Evolutionary conservation across 108 stramenopile species (phyloP).

Genomic region (Parmales sp.): DNA sequence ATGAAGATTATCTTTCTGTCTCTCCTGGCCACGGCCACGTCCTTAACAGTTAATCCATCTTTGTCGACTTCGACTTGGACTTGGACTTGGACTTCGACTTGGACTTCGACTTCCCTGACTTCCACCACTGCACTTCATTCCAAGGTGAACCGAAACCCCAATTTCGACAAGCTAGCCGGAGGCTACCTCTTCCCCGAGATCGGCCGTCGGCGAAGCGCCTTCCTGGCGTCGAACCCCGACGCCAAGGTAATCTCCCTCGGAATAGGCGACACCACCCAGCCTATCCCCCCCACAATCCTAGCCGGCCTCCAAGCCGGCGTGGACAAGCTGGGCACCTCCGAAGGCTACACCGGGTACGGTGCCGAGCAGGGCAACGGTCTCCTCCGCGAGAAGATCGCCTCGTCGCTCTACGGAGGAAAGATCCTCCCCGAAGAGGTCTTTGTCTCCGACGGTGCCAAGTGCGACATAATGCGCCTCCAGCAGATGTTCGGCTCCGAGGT

Average conservation of each 20-base stretch:
- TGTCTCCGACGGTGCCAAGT: constrained; percentile 95
- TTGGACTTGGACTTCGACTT: too few species aligned
- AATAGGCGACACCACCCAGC: constrained; percentile 95
- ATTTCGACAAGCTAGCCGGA: constrained; percentile 78
- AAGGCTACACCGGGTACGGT: constrained; percentile 88
- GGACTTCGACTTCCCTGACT: neutral
- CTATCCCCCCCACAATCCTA: constrained; percentile 87
- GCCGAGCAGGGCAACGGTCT: constrained; percentile 80
- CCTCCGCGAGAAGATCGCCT: constrained; percentile 81
- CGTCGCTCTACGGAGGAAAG: constrained; percentile 71
- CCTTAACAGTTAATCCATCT: too few species aligned
- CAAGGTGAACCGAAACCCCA: constrained; percentile 66
- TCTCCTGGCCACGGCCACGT: too few species aligned
- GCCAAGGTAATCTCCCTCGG: constrained; percentile 82
- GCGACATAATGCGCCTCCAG: constrained; percentile 91
- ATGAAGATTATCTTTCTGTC: too few species aligned
- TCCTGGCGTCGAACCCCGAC: constrained; percentile 80
- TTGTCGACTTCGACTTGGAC: too few species aligned
- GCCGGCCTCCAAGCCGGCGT: constrained; percentile 72
- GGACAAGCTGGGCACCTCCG: constrained; percentile 73
- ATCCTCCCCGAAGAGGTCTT: constrained; percentile 88
- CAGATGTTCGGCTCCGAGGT: constrained; percentile 90
- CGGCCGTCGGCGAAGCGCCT: constrained; percentile 81
- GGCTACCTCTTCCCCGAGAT: constrained; percentile 97
- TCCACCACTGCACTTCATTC: constrained; percentile 2